Percentiles rank a stretch among this genome's conserved stretches.
Evolutionary conservation across 2,329 filamentous ascomycete species (phyloP).

Genomic region (Fusarium armeniacum): DNA sequence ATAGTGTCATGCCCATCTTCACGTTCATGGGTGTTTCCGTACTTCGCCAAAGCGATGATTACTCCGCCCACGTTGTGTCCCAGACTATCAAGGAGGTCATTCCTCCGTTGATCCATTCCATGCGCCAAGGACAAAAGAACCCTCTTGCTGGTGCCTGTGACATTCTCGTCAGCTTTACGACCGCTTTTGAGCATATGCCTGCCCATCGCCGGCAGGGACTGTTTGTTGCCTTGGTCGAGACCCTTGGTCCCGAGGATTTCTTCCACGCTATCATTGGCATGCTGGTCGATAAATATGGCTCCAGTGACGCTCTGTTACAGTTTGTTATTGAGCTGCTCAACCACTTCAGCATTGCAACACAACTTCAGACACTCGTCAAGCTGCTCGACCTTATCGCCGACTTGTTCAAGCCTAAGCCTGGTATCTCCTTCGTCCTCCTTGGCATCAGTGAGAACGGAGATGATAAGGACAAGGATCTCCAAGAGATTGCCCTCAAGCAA

Average conservation of each 20-base stretch:
- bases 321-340: constrained; percentile 82
- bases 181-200: constrained; percentile 96
- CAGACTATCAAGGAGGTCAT: constrained; percentile 96
- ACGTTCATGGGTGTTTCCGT: constrained; percentile 97
- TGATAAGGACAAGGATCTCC: constrained; percentile 64
- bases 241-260: constrained; percentile 87
- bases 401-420: constrained; percentile 80
- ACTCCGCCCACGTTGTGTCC: constrained; percentile 95
- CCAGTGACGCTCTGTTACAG: constrained; percentile 78
- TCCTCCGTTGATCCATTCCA: constrained; percentile 87
- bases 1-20: constrained; percentile 99
- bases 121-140: constrained; percentile 83
- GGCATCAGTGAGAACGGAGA: constrained; percentile 65
- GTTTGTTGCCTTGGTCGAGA: constrained; percentile 87
- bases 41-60: constrained; percentile 93
- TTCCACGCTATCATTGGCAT: constrained; percentile 89
- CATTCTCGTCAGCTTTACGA: constrained; percentile 93
- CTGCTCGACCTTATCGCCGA: constrained; percentile 82
- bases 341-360: constrained; percentile 79
- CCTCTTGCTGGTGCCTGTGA: constrained; percentile 87
- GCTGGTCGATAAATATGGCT: constrained; percentile 88
- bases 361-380: constrained; percentile 82
- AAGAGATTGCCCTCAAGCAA: constrained; percentile 67
- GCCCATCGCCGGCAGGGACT: constrained; percentile 84
- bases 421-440: constrained; percentile 79